These are phyloP conservation scores for Fusarium odoratissimum DNA, from an alignment of 2,329 filamentous ascomycete species.

Conservation along the genomic window DNA sequence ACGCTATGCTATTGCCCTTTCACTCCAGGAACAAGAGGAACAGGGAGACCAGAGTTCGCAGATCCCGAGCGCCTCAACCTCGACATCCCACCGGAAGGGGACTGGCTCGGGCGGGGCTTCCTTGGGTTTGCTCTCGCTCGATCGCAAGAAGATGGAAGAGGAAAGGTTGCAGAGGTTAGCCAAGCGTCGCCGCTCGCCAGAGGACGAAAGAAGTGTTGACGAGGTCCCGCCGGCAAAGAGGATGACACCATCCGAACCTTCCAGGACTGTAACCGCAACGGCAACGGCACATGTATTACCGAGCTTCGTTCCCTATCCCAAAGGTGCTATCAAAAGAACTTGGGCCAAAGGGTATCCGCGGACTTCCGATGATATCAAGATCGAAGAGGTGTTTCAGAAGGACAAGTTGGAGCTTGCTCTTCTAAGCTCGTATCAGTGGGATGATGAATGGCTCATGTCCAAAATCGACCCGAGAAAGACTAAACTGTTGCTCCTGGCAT, in stretches of 20 bases:
- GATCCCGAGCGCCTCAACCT: conserved; percentile 30
- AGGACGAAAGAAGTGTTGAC: conserved; percentile 44
- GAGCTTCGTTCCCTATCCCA: conserved; percentile 56
- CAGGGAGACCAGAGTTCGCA: conserved; percentile 31
- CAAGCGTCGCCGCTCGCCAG: conserved; percentile 59
- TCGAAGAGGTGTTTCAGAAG: conserved; percentile 87
- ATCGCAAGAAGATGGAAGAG: conserved; percentile 87
- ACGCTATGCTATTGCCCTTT: conserved; percentile 70
- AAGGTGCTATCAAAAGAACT: conserved; percentile 83
- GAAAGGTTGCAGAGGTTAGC: conserved; percentile 79
- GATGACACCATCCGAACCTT: conserved; percentile 23
- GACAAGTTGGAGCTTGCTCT: conserved; percentile 79
- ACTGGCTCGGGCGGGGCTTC: conserved; percentile 29
- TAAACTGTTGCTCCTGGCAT: conserved; percentile 71
- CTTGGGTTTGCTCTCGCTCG: conserved; percentile 64
- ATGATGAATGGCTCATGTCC: conserved; percentile 80
- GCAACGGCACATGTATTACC: not conserved
- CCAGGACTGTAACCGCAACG: conserved; percentile 9
- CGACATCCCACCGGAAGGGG: conserved; percentile 31
- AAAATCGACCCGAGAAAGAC: conserved; percentile 74
- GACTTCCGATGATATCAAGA: conserved; percentile 78
- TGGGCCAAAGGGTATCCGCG: conserved; percentile 75
- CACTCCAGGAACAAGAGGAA: conserved; percentile 54
- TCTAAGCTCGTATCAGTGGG: conserved; percentile 88
- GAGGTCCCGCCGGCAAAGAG: conserved; percentile 47